phyloP scores from a whole-genome alignment of 2,329 filamentous ascomycete genomes.

The Aspergillus puulaauensis region DNA sequence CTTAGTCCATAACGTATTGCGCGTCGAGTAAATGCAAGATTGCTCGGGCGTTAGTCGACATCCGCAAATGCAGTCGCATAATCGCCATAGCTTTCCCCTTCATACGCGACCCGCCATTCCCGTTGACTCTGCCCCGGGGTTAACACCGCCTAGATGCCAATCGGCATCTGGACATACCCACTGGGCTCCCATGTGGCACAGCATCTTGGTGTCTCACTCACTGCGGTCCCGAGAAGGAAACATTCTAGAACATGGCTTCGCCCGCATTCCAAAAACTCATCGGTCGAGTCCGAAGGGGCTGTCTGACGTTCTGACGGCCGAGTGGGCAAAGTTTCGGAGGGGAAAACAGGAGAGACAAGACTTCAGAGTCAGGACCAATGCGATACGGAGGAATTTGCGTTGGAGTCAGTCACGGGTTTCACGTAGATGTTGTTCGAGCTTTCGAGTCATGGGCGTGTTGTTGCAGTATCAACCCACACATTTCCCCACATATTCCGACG shows the following conservation, averaged over 20 bases:
- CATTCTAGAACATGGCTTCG: slow-evolving; percentile 46
- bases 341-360: slow-evolving; percentile 11
- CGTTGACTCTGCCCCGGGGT: too few relatives aligned
- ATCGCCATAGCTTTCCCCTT: too few relatives aligned
- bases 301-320: slow-evolving; percentile 44
- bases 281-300: slow-evolving; percentile 39
- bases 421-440: not conserved
- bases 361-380: not conserved
- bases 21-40: too few relatives aligned
- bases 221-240: slow-evolving; percentile 35
- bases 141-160: too few relatives aligned
- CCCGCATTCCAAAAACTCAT: slow-evolving; percentile 37
- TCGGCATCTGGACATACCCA: not conserved
- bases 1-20: too few relatives aligned
- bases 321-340: slow-evolving; percentile 38
- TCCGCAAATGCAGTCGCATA: too few relatives aligned
- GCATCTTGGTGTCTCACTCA: slow-evolving; percentile 39
- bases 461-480: not conserved
- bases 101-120: too few relatives aligned
- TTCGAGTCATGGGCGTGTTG: not conserved
- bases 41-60: too few relatives aligned
- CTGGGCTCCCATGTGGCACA: slow-evolving; percentile 14
- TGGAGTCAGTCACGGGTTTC: not conserved
- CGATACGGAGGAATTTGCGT: not conserved
- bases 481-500: not conserved